phyloP scores from a whole-genome alignment of 208 protist genomes.

The Trypanosomatidae sp. region DNA sequence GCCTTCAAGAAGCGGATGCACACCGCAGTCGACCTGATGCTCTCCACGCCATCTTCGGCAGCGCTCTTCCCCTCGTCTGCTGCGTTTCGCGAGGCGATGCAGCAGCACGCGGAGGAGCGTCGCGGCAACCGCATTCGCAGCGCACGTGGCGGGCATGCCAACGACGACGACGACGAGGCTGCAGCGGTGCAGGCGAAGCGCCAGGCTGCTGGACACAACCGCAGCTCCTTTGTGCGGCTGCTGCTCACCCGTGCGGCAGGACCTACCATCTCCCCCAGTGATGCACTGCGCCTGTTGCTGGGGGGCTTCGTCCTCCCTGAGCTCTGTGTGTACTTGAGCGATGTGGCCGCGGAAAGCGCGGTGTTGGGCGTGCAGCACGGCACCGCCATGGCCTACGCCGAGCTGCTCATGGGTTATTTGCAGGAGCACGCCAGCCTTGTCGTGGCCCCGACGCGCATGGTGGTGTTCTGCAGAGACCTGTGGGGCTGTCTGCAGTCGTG shows the following conservation, averaged over 20 bases:
- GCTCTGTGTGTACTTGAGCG: constrained; percentile 66
- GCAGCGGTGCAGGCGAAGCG: too few species aligned
- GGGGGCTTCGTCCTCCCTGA: constrained; percentile 70
- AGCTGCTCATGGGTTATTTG: constrained; percentile 61
- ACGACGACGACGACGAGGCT: too few species aligned
- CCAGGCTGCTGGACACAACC: constrained; percentile 15
- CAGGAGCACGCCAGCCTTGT: constrained; percentile 50
- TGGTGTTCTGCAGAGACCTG: constrained; percentile 39
- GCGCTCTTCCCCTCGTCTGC: constrained; percentile 29
- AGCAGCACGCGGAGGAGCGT: constrained; percentile 12
- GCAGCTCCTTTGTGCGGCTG: constrained; percentile 60
- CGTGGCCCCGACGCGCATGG: constrained; percentile 51
- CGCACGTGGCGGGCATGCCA: too few species aligned
- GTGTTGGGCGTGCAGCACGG: constrained; percentile 50
- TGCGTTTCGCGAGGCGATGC: constrained; percentile 30
- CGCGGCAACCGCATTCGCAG: too few species aligned
- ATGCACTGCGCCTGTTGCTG: constrained; percentile 46
- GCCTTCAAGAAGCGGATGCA: constrained; percentile 51
- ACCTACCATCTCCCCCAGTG: constrained; percentile 27
- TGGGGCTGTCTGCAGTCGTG: constrained; percentile 24
- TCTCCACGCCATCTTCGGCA: constrained; percentile 35
- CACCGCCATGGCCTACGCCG: constrained; percentile 65
- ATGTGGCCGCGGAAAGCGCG: constrained; percentile 57
- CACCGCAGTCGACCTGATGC: constrained; percentile 57
- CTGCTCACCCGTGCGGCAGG: constrained; percentile 52